A percentile compares a stretch with the other conserved stretches of the same genome.
Evolutionary conservation across 805 yeast genomes (phyloP).

Genomic region (Candida alai): DNA sequence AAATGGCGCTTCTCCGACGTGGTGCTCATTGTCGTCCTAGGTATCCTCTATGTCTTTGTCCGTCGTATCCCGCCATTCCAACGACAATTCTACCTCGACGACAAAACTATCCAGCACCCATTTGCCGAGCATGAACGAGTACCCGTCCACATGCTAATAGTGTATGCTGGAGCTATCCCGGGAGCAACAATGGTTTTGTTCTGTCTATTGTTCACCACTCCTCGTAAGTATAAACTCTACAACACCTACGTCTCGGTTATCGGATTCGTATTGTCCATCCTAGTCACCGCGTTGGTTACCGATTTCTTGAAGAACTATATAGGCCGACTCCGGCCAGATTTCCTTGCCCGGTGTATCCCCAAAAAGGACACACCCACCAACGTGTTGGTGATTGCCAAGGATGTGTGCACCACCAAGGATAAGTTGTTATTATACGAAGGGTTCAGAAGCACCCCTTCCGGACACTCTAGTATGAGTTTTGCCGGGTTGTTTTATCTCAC

Average conservation of each 20-base stretch:
- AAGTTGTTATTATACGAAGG: slow-evolving; percentile 27
- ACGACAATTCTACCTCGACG: slow-evolving; percentile 73
- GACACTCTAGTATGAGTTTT: slow-evolving; percentile 31
- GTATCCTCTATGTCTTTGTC: slow-evolving; percentile 19
- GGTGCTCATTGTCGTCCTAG: slow-evolving; percentile 19
- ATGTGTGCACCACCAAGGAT: slow-evolving; percentile 56
- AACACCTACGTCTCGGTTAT: slow-evolving; percentile 60
- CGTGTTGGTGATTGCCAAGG: slow-evolving; percentile 54
- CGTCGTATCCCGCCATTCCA: slow-evolving; percentile 55
- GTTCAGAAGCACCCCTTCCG: slow-evolving; percentile 39
- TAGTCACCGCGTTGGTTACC: slow-evolving; percentile 60
- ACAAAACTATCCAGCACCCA: slow-evolving; percentile 77
- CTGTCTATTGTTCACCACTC: slow-evolving; percentile 43
- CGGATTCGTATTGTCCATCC: slow-evolving; percentile 61
- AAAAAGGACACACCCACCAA: slow-evolving; percentile 50
- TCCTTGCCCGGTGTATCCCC: slow-evolving; percentile 81
- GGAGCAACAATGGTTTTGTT: slow-evolving; percentile 29
- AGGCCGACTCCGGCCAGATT: slow-evolving; percentile 92
- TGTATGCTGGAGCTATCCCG: slow-evolving; percentile 55
- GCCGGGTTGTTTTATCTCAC: slow-evolving; percentile 30
- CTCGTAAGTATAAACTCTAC: slow-evolving; percentile 52
- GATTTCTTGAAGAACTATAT: slow-evolving; percentile 77
- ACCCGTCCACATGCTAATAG: slow-evolving; percentile 47
- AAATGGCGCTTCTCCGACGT: slow-evolving; percentile 27
- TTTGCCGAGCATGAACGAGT: slow-evolving; percentile 74